A percentile compares a stretch with the other conserved stretches of the same genome.
phyloP scores from a whole-genome alignment of 2,329 filamentous ascomycete species.

The Microcera coccophila region DNA sequence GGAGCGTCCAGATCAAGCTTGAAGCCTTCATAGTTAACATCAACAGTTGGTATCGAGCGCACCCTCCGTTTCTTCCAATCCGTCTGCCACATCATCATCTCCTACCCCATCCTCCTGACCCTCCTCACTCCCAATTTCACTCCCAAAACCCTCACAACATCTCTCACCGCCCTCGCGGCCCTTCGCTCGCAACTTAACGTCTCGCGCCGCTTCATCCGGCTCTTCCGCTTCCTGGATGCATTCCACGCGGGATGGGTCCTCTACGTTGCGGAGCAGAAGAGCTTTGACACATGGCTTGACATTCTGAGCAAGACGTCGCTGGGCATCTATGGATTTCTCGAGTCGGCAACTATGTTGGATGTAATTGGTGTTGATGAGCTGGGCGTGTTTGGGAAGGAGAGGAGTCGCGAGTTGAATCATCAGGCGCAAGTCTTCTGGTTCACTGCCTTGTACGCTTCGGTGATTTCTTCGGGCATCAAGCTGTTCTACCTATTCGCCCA shows the following conservation, averaged over 20 bases:
- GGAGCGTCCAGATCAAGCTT: too few species aligned
- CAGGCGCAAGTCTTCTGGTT: constrained; percentile 71
- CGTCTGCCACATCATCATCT: constrained; percentile 44
- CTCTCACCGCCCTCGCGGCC: constrained; percentile 30
- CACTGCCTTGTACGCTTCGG: constrained; percentile 53
- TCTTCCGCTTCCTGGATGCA: constrained; percentile 64
- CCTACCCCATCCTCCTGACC: constrained; percentile 40
- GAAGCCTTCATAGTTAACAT: constrained; percentile 35
- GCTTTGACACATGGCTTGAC: constrained; percentile 46
- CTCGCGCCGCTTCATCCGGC: constrained; percentile 59
- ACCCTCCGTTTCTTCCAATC: constrained; percentile 56
- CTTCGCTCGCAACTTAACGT: constrained; percentile 44
- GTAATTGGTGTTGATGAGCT: constrained; percentile 41
- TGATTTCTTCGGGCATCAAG: constrained; percentile 41
- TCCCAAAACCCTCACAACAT: constrained; percentile 22
- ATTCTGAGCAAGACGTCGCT: constrained; percentile 56
- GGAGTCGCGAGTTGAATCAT: constrained; percentile 45
- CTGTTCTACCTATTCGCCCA: constrained; percentile 37
- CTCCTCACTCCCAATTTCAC: constrained; percentile 26
- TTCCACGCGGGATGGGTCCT: constrained; percentile 49
- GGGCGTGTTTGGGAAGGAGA: constrained; percentile 50
- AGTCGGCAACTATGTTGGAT: constrained; percentile 60
- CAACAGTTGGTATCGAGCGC: constrained; percentile 58
- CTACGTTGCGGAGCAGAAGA: constrained; percentile 30
- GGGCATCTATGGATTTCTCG: constrained; percentile 64